Evolutionary conservation across 2,329 filamentous ascomycete species (phyloP).

Genomic region (Nannizziopsis arthrosporioides): DNA sequence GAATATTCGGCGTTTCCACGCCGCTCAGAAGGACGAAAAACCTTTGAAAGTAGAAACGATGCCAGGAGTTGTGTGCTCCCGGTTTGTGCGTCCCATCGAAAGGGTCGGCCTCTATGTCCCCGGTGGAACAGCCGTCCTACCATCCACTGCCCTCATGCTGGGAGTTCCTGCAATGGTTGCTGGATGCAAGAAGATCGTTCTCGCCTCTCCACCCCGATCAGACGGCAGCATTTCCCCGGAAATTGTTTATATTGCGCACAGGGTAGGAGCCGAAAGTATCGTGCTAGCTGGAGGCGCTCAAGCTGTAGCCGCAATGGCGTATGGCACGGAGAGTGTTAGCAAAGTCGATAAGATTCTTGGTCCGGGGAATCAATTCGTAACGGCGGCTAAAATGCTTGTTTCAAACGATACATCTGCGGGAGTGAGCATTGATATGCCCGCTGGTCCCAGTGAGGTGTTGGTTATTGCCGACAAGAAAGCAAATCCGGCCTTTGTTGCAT

Average conservation of each 20-base stretch:
- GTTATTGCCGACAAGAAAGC: conserved; percentile 81
- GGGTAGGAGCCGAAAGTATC: conserved; percentile 89
- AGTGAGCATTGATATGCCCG: conserved; percentile 96
- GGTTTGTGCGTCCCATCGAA: conserved; percentile 86
- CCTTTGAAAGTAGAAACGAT: conserved; percentile 85
- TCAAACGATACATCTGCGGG: conserved; percentile 93
- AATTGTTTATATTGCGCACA: conserved; percentile 95
- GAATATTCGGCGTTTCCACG: conserved; percentile 90
- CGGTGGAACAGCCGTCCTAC: conserved; percentile 91
- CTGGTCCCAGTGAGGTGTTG: conserved; percentile 91
- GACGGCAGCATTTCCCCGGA: conserved; percentile 90
- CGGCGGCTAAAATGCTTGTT: conserved; percentile 95
- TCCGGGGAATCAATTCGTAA: conserved; percentile 96
- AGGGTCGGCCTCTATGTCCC: conserved; percentile 93
- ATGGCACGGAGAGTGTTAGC: conserved; percentile 83
- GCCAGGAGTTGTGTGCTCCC: conserved; percentile 90
- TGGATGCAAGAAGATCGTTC: conserved; percentile 85
- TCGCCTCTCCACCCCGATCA: conserved; percentile 78
- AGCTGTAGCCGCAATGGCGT: conserved; percentile 91
- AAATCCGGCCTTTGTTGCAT: conserved; percentile 89
- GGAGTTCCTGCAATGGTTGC: conserved; percentile 96
- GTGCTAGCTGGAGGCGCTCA: conserved; percentile 92
- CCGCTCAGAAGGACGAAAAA: conserved; percentile 75
- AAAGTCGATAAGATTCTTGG: conserved; percentile 99
- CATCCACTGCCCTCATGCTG: conserved; percentile 93